Conservation (phyloP, 2,329 filamentous ascomycete species). For the Bipolaris oryzae region DNA sequence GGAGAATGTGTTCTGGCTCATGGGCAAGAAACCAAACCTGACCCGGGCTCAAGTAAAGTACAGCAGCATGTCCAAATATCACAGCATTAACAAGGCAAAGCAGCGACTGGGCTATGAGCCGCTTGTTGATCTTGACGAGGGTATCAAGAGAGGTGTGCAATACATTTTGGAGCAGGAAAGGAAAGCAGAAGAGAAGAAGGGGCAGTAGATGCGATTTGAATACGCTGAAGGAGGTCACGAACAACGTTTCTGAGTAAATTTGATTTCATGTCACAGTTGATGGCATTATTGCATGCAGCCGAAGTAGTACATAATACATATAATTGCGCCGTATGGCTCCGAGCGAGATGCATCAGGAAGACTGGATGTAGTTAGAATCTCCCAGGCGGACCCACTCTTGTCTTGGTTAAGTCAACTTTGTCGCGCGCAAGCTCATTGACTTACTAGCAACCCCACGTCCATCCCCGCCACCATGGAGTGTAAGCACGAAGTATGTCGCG, state of each 20-base stretch:
- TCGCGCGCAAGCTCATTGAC: conserved; percentile 12
- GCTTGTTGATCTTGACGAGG: conserved; percentile 69
- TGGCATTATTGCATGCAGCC: not conserved
- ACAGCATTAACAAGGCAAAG: conserved; percentile 77
- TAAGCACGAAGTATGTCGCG: conserved; percentile 39
- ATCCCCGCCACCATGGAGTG: conserved; percentile 34
- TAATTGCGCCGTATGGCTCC: not conserved
- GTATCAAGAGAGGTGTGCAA: conserved; percentile 55
- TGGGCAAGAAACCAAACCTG: conserved; percentile 55
- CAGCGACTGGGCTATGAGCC: conserved; percentile 71
- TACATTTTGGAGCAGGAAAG: conserved; percentile 47
- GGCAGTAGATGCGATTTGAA: conserved; percentile 25
- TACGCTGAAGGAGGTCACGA: not conserved
- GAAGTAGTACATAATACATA: conserved; percentile 3
- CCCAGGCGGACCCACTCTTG: conserved; percentile 15
- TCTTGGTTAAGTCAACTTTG: conserved; percentile 14
- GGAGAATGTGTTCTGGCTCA: conserved; percentile 54
- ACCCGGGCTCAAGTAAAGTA: conserved; percentile 62
- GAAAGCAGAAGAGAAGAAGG: conserved; percentile 44
- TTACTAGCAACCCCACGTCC: conserved; percentile 13
- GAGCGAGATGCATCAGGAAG: not conserved
- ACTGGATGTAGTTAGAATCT: conserved; percentile 14
- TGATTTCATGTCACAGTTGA: not conserved
- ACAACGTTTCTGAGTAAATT: not conserved
- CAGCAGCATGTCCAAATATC: conserved; percentile 77